Evolutionary conservation across 805 yeast species (phyloP).

Genomic region (Teunomyces stri): DNA sequence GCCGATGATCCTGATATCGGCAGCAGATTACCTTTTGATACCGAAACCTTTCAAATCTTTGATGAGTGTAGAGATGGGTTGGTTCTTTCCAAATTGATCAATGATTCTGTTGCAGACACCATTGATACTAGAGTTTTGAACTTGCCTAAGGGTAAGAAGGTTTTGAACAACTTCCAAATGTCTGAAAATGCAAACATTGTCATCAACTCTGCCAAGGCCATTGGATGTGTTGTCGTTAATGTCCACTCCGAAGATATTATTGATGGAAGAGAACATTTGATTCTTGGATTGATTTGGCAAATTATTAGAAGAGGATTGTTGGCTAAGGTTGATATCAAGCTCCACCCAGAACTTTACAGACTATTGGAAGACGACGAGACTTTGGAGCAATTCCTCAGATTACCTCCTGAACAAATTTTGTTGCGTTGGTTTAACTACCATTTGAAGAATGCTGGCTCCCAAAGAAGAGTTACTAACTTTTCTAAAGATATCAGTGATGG

Average conservation of each 20-base stretch:
- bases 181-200: slow-evolving; percentile 96
- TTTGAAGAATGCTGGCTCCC: slow-evolving; percentile 87
- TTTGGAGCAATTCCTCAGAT: slow-evolving; percentile 89
- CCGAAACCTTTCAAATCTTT: slow-evolving; percentile 91
- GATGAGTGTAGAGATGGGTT: slow-evolving; percentile 97
- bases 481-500: slow-evolving; percentile 89
- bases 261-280: slow-evolving; percentile 91
- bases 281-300: slow-evolving; percentile 94
- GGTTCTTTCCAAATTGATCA: slow-evolving; percentile 86
- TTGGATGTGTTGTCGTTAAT: slow-evolving; percentile 96
- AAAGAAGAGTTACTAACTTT: slow-evolving; percentile 82
- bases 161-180: slow-evolving; percentile 90
- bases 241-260: slow-evolving; percentile 95
- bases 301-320: slow-evolving; percentile 94
- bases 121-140: slow-evolving; percentile 97
- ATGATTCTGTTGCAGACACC: slow-evolving; percentile 97
- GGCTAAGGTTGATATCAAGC: slow-evolving; percentile 91
- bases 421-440: slow-evolving; percentile 98
- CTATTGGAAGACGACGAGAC: slow-evolving; percentile 95
- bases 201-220: slow-evolving; percentile 97
- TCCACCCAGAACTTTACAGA: slow-evolving; percentile 95
- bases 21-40: slow-evolving; percentile 81
- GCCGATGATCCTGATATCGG: slow-evolving; percentile 89
- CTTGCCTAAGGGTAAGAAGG: slow-evolving; percentile 69
- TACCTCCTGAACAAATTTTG: slow-evolving; percentile 96